A percentile compares a stretch with the other conserved stretches of the same genome.
These are phyloP conservation scores for Eucalyptus sp. DNA, from an alignment of 345 rosid species.

Conservation along the genomic window DNA sequence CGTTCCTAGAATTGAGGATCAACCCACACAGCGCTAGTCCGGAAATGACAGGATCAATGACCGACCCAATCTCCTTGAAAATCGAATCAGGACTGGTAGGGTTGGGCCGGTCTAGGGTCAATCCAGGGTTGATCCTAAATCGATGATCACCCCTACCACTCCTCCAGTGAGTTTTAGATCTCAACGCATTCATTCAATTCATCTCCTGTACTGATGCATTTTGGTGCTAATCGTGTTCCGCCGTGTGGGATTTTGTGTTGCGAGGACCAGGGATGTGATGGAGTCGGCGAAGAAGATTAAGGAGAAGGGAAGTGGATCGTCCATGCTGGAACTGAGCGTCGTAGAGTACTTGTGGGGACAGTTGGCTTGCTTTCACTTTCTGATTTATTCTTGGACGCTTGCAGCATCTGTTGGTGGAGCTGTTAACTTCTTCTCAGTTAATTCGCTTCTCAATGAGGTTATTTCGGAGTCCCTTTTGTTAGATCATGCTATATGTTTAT, in stretches of 20 bases:
- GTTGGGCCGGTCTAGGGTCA: too few species aligned
- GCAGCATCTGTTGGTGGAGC: conserved; percentile 39
- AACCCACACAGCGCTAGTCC: too few species aligned
- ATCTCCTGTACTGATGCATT: too few species aligned
- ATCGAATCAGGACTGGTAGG: too few species aligned
- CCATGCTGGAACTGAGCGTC: conserved; percentile 39
- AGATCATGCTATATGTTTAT: not conserved
- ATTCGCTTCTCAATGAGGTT: conserved; percentile 54
- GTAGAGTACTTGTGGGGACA: conserved; percentile 41
- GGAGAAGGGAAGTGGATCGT: conserved; percentile 15
- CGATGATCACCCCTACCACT: too few species aligned
- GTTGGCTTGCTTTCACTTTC: conserved; percentile 55
- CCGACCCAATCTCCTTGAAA: too few species aligned
- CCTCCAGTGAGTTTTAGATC: not conserved
- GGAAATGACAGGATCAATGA: too few species aligned
- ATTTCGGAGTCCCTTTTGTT: not conserved
- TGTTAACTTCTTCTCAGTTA: conserved; percentile 49
- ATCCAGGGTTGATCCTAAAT: too few species aligned
- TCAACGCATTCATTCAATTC: not conserved
- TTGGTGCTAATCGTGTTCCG: not conserved
- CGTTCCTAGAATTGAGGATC: too few species aligned
- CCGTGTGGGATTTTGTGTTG: conserved; percentile 62
- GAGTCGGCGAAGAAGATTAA: conserved; percentile 37
- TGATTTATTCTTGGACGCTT: conserved; percentile 38
- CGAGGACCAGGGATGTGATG: conserved; percentile 54